These are phyloP conservation scores for Solanum pimpinellifolium DNA, from an alignment of 257 asterid genomes.

Conservation along the genomic window DNA sequence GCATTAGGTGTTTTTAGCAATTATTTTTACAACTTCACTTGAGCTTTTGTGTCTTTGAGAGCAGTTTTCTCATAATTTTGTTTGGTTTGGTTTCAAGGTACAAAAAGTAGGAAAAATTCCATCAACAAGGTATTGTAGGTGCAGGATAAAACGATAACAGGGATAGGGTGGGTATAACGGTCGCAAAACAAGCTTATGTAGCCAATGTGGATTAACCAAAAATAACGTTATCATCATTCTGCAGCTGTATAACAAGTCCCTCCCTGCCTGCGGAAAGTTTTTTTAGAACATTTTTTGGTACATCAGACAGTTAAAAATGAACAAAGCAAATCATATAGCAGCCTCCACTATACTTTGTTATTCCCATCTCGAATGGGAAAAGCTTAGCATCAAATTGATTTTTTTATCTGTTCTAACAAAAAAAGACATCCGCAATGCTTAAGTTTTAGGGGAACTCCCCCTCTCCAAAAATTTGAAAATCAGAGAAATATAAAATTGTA, in stretches of 20 bases:
- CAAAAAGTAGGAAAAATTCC: not conserved
- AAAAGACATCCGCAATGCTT: not conserved
- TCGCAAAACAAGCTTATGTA: not conserved
- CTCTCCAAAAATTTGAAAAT: not conserved
- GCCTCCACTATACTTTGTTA: not conserved
- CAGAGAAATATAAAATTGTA: not conserved
- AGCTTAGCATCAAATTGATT: not conserved
- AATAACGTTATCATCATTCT: not conserved
- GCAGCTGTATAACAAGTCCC: not conserved
- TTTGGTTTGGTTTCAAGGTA: not conserved
- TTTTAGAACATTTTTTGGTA: not conserved
- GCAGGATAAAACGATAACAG: not conserved
- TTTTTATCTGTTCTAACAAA: constrained; percentile 2
- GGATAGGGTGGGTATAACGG: not conserved
- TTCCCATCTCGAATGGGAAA: not conserved
- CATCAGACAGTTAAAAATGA: not conserved
- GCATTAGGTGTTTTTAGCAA: not conserved
- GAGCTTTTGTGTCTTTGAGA: not conserved
- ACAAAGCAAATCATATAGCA: not conserved
- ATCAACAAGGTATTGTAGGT: not conserved
- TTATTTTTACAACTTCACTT: not conserved
- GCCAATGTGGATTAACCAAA: not conserved
- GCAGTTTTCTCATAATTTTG: not conserved
- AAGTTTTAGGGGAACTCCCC: constrained; percentile 2
- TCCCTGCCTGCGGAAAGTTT: not conserved